Base-by-base conservation (phyloP, 176 grass and related monocot genomes). In the Elymus sibiricus region DNA sequence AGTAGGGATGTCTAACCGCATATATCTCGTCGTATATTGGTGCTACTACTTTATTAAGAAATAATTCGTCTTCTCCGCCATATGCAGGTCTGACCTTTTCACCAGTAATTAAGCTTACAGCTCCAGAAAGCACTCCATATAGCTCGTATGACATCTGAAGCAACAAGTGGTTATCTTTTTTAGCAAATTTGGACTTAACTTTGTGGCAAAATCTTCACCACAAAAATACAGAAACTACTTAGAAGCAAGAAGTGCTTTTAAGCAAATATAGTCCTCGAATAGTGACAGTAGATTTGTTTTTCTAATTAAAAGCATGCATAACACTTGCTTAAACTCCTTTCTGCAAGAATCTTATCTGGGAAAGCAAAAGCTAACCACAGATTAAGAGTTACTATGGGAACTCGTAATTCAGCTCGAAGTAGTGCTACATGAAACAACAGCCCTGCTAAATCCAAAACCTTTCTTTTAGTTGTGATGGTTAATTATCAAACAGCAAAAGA, bases 61-160 rank as follows among this genome's bases (percentile, higher is more conserved):
- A 98, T 67, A 90, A 95, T 84, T 95, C 96, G 27, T 76, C 79
- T 46, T 91, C 59, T 89, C 93, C 93, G 81, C 91, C 93, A 86
- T 95, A 94, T 84, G 93, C 84, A 77, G 96, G 93, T 53, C 74
- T 88, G 31, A 95, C 90, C 64, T 98, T 98, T 88, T 91, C 91
- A 63, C 91, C 88, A 70, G 93, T 95, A 84, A 91, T 98, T 85
- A 98, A 89, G 61, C 91, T 95, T 82, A 98, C 92, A 78, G 93
- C 88, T 87, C 91, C 93, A 89, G 96, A 95, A 28, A 98, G 81
- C 46, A 95, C 86, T 79, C 96, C 96, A 91, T 95, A 95, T 83
- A 98, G 80, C 87, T 98, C 96, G 87, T 94, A 95, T 80, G 93
- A 94, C 96, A 98, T 98, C 95, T 95, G 89, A 94, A 89, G 90